phyloP scores from a whole-genome alignment of 2,329 filamentous ascomycete species.

The Exophiala sp. region DNA sequence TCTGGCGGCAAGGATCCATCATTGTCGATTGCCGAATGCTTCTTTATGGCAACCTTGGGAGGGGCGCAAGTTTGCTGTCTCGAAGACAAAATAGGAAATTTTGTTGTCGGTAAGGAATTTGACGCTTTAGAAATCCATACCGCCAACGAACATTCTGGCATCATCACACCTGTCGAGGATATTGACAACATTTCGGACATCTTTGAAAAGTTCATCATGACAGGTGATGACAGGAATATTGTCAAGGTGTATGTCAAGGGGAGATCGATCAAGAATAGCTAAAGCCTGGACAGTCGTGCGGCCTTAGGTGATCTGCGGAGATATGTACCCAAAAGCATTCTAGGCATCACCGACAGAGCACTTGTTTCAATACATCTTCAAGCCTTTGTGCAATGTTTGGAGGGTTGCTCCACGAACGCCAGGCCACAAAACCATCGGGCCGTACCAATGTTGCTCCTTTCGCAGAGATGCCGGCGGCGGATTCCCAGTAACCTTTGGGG shows the following conservation, averaged over 20 bases:
- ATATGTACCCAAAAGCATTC: too few species aligned
- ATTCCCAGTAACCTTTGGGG: constrained; percentile 22
- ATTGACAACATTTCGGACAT: constrained; percentile 43
- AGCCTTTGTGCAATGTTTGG: constrained; percentile 1
- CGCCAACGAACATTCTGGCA: constrained; percentile 30
- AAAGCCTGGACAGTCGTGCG: too few species aligned
- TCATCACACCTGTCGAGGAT: constrained; percentile 51
- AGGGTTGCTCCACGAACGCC: constrained; percentile 6
- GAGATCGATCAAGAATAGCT: constrained; percentile 24
- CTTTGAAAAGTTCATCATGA: constrained; percentile 62
- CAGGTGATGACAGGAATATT: constrained; percentile 59
- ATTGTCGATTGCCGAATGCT: constrained; percentile 42
- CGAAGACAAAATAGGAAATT: constrained; percentile 48
- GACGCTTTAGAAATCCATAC: constrained; percentile 52
- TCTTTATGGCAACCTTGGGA: constrained; percentile 34
- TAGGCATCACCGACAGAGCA: constrained; percentile 1
- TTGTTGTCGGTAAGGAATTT: constrained; percentile 56
- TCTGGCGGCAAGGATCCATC: constrained; percentile 17
- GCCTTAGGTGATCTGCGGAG: too few species aligned
- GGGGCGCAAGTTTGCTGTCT: constrained; percentile 32
- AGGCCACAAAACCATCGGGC: constrained; percentile 13
- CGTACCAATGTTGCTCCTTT: constrained; percentile 27
- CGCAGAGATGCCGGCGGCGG: constrained; percentile 30
- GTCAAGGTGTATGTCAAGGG: constrained; percentile 51
- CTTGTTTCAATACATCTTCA: constrained; percentile 3